Conservation (phyloP, 805 yeast species). For the Maudiozyma turicensis region DNA sequence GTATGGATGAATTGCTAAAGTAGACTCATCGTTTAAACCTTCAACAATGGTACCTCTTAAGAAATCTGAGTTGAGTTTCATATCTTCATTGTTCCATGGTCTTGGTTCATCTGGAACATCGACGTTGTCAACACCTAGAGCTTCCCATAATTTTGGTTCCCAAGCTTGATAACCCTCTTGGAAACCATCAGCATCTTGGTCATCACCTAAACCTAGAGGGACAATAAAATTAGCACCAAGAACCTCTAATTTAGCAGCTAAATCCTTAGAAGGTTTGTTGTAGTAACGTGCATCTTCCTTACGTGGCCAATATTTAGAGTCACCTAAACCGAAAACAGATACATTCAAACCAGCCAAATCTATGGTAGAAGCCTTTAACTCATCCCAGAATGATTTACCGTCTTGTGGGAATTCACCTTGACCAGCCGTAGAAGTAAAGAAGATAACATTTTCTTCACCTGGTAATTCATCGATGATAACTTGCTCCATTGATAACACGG, state of each 20-base stretch:
- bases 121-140: constrained; percentile 74
- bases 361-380: constrained; percentile 49
- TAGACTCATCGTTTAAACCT: constrained; percentile 68
- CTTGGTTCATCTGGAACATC: constrained; percentile 86
- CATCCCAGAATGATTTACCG: constrained; percentile 66
- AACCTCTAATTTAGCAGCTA: constrained; percentile 51
- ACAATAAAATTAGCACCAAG: constrained; percentile 68
- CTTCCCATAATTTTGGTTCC: constrained; percentile 80
- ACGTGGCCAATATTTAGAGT: constrained; percentile 94
- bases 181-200: constrained; percentile 94
- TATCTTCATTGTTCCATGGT: constrained; percentile 89
- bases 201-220: constrained; percentile 86
- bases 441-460: constrained; percentile 48
- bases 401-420: constrained; percentile 91
- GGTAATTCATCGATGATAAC: constrained; percentile 66
- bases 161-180: constrained; percentile 84
- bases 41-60: constrained; percentile 89
- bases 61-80: constrained; percentile 77
- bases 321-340: constrained; percentile 87
- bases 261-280: constrained; percentile 80
- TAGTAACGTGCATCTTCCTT: constrained; percentile 90
- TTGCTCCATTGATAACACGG: constrained; percentile 52
- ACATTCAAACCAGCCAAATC: constrained; percentile 55
- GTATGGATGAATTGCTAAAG: constrained; percentile 83
- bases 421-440: constrained; percentile 86